phyloP scores from a whole-genome alignment of 345 rosid species.

The Erodium maritimum region DNA sequence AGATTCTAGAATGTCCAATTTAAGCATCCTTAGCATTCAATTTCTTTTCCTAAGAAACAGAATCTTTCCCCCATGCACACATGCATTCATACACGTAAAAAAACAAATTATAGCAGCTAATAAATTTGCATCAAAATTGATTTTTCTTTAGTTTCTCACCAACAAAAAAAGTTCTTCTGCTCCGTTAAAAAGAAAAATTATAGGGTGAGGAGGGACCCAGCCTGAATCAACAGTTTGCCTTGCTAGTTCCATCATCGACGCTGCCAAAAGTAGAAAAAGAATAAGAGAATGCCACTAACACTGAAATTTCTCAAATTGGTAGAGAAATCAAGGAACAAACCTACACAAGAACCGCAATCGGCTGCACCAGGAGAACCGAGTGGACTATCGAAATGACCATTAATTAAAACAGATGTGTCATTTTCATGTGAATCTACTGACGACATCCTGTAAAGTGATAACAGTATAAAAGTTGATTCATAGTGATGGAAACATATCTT shows the following conservation, averaged over 20 bases:
- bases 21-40: background rate
- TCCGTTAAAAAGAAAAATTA: constrained; percentile 88
- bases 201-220: constrained; percentile 77
- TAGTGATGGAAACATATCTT: too few species aligned
- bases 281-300: background rate
- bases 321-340: constrained; percentile 27
- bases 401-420: constrained; percentile 72
- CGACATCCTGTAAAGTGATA: constrained; percentile 51
- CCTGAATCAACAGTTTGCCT: constrained; percentile 71
- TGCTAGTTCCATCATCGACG: constrained; percentile 79
- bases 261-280: constrained; percentile 30
- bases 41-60: background rate
- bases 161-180: constrained; percentile 91
- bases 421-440: constrained; percentile 46
- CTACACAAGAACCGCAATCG: constrained; percentile 95
- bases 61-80: background rate
- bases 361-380: constrained; percentile 96
- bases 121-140: background rate
- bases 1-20: background rate
- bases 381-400: constrained; percentile 93
- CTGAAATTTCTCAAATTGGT: constrained; percentile 3
- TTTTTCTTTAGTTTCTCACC: constrained; percentile 26
- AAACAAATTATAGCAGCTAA: background rate
- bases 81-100: too few species aligned
- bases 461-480: background rate